A percentile compares a stretch with the other conserved stretches of the same genome.
These are phyloP conservation scores for Amborella trichopoda DNA, from an alignment of 164 flowering plant species.

Conservation along the genomic window DNA sequence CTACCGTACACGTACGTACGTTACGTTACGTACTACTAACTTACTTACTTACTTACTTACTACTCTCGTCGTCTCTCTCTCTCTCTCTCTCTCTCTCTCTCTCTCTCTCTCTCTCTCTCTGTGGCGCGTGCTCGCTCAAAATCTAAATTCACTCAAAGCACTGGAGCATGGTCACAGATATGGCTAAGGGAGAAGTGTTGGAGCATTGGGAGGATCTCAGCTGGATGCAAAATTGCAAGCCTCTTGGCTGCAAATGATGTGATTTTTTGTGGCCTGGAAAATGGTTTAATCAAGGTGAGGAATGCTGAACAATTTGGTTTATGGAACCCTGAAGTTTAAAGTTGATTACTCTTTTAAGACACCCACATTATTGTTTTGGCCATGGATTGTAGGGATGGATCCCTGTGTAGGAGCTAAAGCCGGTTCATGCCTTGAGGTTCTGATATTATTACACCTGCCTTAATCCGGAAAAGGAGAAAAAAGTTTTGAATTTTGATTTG, in stretches of 20 bases:
- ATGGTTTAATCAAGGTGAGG: conserved; percentile 60
- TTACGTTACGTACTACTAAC: too few species aligned
- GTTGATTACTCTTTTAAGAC: not conserved
- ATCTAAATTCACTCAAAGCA: not conserved
- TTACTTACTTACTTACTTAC: too few species aligned
- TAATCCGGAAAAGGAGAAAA: too few species aligned
- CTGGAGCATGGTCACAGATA: conserved; percentile 24
- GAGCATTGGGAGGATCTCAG: conserved; percentile 64
- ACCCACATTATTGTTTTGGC: not conserved
- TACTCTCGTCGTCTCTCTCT: not conserved
- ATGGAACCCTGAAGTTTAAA: not conserved
- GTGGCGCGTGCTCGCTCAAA: not conserved
- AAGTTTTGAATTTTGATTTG: too few species aligned
- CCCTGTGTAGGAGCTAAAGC: conserved; percentile 31
- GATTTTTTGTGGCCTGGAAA: conserved; percentile 64
- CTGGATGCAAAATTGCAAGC: conserved; percentile 76
- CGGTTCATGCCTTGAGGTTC: too few species aligned
- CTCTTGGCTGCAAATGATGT: conserved; percentile 61
- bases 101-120: not conserved
- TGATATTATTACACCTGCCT: too few species aligned
- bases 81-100: not conserved
- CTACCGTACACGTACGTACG: too few species aligned
- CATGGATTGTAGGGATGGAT: conserved; percentile 56
- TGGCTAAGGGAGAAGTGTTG: conserved; percentile 63
- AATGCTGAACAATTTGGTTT: too few species aligned